Base-by-base conservation (phyloP, 441 rosid genomes). In the Bocquillonia castaneifolia region DNA sequence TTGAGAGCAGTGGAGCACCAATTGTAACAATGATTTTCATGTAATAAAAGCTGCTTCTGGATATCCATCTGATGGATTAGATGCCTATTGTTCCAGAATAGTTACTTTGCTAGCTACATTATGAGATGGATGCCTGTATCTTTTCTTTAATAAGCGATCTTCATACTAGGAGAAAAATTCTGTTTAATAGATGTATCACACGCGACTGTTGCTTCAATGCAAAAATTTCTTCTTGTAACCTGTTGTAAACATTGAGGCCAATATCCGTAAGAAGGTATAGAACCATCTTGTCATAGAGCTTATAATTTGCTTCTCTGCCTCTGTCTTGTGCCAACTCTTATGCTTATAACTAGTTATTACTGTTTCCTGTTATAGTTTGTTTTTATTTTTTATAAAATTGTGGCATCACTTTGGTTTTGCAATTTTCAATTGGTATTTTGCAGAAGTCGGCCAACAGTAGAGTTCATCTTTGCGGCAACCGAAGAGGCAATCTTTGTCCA, bases 401-500 rank as follows among this genome's bases (percentile, higher is more conserved):
- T 47, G 34, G 22, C 23, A 51, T 57, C 31, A 52, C 28, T 17
- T 52, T 26, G 7, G 15, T 63, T 42, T 63, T 12, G 37, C 32
- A 22, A 51, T 68, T 65, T 70, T 71, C 15, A 20, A 29, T 36
- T 67, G 58, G 51, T 67, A 31, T 77, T 78, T 70, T 80, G 81
- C 87, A 96, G 99, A 92, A 89, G 88, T 64, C 96, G 81, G 65
- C 96, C 91, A 57, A 84, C 90, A 10, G 75, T 89, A 70, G 99
- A 96, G 82, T 91, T 96, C 82, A 79, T 93, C 74, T 96, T 96
- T 83, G 85, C 99, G 81, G 97, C 99, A 47, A 88, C 96, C 20
- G 94, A 89, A 74, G 99, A 96, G 83, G 90, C 98, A 13, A 84
- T 96, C 67, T 91, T 86, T 81, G 94, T 89, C 68, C 98, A 93